Base-by-base conservation (phyloP, 257 asterid species). In the Coffea canephora region DNA sequence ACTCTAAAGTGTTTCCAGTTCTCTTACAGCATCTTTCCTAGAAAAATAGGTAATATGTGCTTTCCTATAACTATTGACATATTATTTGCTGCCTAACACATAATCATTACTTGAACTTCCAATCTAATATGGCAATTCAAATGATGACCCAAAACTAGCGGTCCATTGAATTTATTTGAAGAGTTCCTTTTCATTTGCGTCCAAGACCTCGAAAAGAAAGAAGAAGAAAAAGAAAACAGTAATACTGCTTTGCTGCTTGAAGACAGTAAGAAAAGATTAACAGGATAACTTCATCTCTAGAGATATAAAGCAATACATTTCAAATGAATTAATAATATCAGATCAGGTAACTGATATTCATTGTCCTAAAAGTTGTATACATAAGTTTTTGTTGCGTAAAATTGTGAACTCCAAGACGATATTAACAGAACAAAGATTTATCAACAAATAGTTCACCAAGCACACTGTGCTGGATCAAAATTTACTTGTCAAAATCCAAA, bases 401-500 rank as follows among this genome's bases (percentile, higher is more conserved):
- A 50, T 7, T 50, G 41, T 54, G 10, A 19, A 52, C 52, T 68
- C 75, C 52, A 10, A 9, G 39, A 68, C 68, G 43, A 39, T 21
- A 23, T 70, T n/a, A 5, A 5, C 71, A 75, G 19, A 66, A 31
- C 43, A 27, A 25, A 5, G 54, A 39, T 39, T 39, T 39, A 39
- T 39, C 43, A 39, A 39, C 43, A 39, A 39, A 39, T 2, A 39
- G 5, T 39, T 23, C 3, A 7, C 55, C 5, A 61, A 8, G 62
- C 43, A 72, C 36, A 48, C 39, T 16, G 27, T 36, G 46, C 54
- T 14, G 13, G 70, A 19, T 31, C 68, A 67, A 67, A 31, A 82
- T 49, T 71, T 74, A 66, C 34, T 45, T 18, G 36, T 69, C 77
- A 75, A 57, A 62, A 74, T 71, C 54, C 36, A 69, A 78, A 54